A percentile compares a stretch with the other conserved stretches of the same genome.
Evolutionary conservation across 2,329 filamentous ascomycete genomes (phyloP).

Genomic region (Colletotrichum chrysophilum): DNA sequence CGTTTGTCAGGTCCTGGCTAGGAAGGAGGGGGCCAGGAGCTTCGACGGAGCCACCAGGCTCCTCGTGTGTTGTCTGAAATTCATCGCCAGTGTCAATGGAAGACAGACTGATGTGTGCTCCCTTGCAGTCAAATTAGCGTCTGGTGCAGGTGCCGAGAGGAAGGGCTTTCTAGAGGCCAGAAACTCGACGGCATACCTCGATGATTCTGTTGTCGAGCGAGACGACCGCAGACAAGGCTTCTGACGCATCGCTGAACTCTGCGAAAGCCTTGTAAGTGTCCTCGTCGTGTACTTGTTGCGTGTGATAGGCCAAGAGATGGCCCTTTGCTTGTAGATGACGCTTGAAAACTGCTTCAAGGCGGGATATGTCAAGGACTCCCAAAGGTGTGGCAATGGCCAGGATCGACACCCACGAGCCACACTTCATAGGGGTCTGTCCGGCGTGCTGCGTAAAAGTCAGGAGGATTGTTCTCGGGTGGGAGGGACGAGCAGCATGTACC

Average conservation of each 20-base stretch:
- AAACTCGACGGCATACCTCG: neutral
- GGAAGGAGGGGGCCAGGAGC: neutral
- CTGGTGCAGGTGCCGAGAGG: neutral
- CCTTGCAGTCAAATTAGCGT: neutral
- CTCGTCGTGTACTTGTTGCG: neutral
- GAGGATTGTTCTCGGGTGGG: neutral
- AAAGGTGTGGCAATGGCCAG: neutral
- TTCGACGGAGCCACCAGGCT: neutral
- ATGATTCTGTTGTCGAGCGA: slow-evolving; percentile 5
- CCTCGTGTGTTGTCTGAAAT: neutral
- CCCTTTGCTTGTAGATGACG: slow-evolving; percentile 10
- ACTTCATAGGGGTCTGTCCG: neutral
- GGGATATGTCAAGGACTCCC: neutral
- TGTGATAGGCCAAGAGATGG: neutral
- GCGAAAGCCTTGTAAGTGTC: slow-evolving; percentile 1
- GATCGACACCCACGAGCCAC: neutral
- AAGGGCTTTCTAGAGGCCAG: neutral
- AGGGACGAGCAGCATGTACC: slow-evolving; percentile 28
- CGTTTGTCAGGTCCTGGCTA: slow-evolving; percentile 1
- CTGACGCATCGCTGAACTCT: neutral
- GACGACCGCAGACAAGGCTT: neutral
- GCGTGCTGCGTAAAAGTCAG: slow-evolving; percentile 7
- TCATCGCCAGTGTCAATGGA: neutral
- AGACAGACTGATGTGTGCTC: slow-evolving; percentile 4
- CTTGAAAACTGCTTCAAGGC: neutral